Evolutionary conservation across 257 asterid genomes (phyloP).

Genomic region (Parsonsia alboflavescens): DNA sequence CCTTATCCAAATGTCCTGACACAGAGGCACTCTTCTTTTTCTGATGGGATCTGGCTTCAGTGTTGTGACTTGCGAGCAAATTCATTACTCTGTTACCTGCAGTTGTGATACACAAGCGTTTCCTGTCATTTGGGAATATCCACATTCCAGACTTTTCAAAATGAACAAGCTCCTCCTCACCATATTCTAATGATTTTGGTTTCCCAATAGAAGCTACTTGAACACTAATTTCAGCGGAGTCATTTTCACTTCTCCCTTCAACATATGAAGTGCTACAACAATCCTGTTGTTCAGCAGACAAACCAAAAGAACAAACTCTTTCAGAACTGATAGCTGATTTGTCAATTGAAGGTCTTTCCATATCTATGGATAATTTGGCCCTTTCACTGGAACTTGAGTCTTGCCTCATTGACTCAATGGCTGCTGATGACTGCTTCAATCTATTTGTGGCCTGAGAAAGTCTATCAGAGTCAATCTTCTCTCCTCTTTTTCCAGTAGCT

Average conservation of each 20-base stretch:
- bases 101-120: slow-evolving; percentile 56
- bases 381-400: slow-evolving; percentile 14
- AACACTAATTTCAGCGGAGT: slow-evolving; percentile 25
- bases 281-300: slow-evolving; percentile 15
- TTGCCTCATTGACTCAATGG: slow-evolving; percentile 15
- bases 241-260: slow-evolving; percentile 31
- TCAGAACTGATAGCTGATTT: slow-evolving; percentile 37
- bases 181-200: slow-evolving; percentile 29
- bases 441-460: slow-evolving; percentile 8
- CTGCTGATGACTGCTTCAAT: slow-evolving; percentile 18
- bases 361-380: slow-evolving; percentile 16
- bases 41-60: slow-evolving; percentile 32
- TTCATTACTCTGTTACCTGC: slow-evolving; percentile 46
- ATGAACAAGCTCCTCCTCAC: slow-evolving; percentile 36
- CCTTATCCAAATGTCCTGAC: slow-evolving; percentile 37
- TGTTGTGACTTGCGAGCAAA: slow-evolving; percentile 21
- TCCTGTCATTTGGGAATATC: slow-evolving; percentile 59
- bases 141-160: slow-evolving; percentile 50
- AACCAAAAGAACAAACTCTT: slow-evolving; percentile 16
- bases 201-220: slow-evolving; percentile 31
- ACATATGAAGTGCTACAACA: slow-evolving; percentile 26
- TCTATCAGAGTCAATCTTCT: slow-evolving; percentile 18
- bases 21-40: slow-evolving; percentile 23
- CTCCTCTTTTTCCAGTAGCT: slow-evolving; percentile 18
- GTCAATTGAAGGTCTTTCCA: slow-evolving; percentile 30